Evolutionary conservation across 164 flowering plant genomes (phyloP).

Genomic region (Chimonanthus salicifolius): DNA sequence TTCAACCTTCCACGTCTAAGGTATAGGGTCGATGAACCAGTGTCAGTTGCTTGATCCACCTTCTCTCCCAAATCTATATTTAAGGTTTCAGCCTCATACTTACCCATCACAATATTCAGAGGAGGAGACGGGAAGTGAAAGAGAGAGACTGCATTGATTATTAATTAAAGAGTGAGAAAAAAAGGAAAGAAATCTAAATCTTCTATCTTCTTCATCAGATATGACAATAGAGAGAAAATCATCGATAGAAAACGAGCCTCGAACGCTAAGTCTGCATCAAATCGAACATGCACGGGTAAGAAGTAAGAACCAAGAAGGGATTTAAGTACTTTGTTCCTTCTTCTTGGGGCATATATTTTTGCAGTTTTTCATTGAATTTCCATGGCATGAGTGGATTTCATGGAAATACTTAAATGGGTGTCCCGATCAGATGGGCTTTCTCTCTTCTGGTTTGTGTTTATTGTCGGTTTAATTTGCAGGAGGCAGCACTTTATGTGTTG

Average conservation of each 20-base stretch:
- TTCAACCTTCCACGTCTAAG: not conserved
- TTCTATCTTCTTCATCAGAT: not conserved
- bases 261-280: not conserved
- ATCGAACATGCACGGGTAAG: conserved; percentile 8
- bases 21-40: not conserved
- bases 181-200: not conserved
- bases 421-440: not conserved
- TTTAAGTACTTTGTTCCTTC: not conserved
- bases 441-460: not conserved
- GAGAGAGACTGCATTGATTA: not conserved
- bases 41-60: not conserved
- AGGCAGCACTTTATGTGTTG: conserved; percentile 9
- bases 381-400: too few relatives aligned
- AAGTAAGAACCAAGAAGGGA: not conserved
- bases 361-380: too few relatives aligned
- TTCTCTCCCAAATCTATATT: too few relatives aligned
- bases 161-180: not conserved
- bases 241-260: conserved; percentile 11
- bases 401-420: not conserved
- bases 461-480: not conserved
- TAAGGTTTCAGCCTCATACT: not conserved
- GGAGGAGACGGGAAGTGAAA: not conserved
- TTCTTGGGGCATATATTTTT: too few relatives aligned
- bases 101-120: too few relatives aligned
- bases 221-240: conserved; percentile 7